Evolutionary conservation across 2,329 filamentous ascomycete species (phyloP), one percentile per base, ranked within the genome.

Genomic region (Penicillium fuscoglaucum): DNA sequence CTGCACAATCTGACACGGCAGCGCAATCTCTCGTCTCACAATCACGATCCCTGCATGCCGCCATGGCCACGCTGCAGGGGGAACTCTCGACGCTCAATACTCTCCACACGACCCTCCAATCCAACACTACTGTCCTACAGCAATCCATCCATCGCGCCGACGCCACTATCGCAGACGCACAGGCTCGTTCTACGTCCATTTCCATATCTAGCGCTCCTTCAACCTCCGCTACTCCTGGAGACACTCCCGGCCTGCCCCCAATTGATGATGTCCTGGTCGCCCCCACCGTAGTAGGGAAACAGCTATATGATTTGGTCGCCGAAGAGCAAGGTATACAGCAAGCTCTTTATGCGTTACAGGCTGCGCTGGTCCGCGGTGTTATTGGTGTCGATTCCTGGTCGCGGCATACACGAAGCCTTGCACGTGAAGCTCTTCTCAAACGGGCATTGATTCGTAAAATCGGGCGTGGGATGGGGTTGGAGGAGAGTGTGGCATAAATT

Each of bases 191-290:
- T 15, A 65, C 71, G 29, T 71, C 71, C 15, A 60, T 65, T 8
- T 54, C 67, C 6, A 35, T 61, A 4, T 52, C 70, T 17, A 49
- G 52, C 7, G 41, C 58, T 15, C 28, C 65, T 29, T 64, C 66
- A 1, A 57, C 67, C 10, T 40, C 55, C 46, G 57, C 58, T 58
- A 37, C 64, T 13, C 21, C 52, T 82, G 83, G 41, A 64, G 61
- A 65, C 63, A 51, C 41, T 17, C 62, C 66, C 2, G 78, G 77
- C 12, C 83, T 87, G 1, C 92, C 93, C 0, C 85, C 88, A 48
- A 89, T 98, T 49, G 95, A 99, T 72, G 92, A 96, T 60, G 83
- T 98, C 35, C 81, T 99, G 3, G 91, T 97, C n/a, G 91, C 93
- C 3, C 92, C 93, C 0, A 97, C 91, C 0, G 89, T 97, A 1